Base-by-base conservation (phyloP, 106 monocot genomes). In the Phalaenopsis aphrodite region DNA sequence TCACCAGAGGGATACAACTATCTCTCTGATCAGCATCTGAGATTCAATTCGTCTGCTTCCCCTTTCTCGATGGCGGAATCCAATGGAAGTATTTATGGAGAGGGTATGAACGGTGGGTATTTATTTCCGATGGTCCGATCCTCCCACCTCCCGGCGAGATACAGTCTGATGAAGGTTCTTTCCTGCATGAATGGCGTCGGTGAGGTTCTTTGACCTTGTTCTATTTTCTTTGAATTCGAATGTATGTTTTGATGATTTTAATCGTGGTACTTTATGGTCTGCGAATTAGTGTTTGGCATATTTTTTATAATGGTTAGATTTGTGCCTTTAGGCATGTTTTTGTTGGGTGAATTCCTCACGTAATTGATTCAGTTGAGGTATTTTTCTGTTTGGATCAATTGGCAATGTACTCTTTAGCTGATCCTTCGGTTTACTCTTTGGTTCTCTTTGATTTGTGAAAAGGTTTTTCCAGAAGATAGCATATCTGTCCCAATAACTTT, bases 101-200 rank as follows among this genome's bases (percentile, higher is more conserved):
- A 68, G 68, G 56, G 14, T 38, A 75, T 82, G 57, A 30, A 80
- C 36, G 85, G 75, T 15, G 82, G 24, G 74, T 82, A 58, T 85
- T 84, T 61, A 77, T 71, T 42, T 67, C 84, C 24, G 78, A 87
- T 41, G 88, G 74, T 10, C 88, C 86, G 48, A 68, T 84, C 66
- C 82, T 90, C 23, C 87, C 85, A 5, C 84, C 85, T 3, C 85
- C 84, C 11, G 61, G 5, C 30, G 88, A 88, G 77, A 84, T 90
- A 88, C 84, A 78, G 38, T 71, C 83, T 1, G 90, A 90, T 55
- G 85, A 90, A 56, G 90, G 90, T 1, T 88, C 88, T 79, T 23
- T 84, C 21, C 81, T 83, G 14, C 79, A 88, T 46, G 90, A 90
- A 42, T 90, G 90, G 90, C 87, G 88, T 55, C 83, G 91, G 89